These are phyloP conservation scores for Pecoramyces ruminantium DNA, from an alignment of 192 early-diverging fungal species.

Conservation along the genomic window DNA sequence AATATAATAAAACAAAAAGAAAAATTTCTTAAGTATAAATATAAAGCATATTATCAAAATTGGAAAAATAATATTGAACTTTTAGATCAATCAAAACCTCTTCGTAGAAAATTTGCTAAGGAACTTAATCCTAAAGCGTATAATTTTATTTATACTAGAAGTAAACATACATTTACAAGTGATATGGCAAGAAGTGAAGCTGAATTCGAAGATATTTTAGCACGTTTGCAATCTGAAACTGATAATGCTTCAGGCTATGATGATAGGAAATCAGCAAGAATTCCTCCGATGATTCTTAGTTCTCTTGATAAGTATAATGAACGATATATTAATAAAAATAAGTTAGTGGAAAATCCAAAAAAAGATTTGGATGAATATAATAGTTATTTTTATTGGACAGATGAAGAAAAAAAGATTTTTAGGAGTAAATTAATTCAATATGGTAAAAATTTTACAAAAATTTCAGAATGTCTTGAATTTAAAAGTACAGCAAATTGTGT, in stretches of 20 bases:
- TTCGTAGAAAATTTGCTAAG: not conserved
- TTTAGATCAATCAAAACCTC: not conserved
- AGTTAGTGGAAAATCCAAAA: slow-evolving; percentile 33
- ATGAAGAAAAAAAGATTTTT: slow-evolving; percentile 45
- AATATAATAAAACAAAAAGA: not conserved
- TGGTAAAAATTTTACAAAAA: slow-evolving; percentile 61
- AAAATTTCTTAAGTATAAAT: not conserved
- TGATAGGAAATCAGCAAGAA: slow-evolving; percentile 48
- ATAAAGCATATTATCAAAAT: not conserved
- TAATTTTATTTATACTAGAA: not conserved
- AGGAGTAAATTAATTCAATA: slow-evolving; percentile 42
- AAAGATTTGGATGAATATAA: slow-evolving; percentile 43
- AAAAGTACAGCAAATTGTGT: slow-evolving; percentile 57
- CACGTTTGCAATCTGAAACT: slow-evolving; percentile 53
- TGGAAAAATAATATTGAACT: not conserved
- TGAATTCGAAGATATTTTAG: slow-evolving; percentile 59
- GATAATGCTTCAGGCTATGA: slow-evolving; percentile 29
- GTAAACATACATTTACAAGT: slow-evolving; percentile 20
- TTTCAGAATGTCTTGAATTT: slow-evolving; percentile 37
- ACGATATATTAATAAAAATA: slow-evolving; percentile 39
- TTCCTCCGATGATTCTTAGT: slow-evolving; percentile 56
- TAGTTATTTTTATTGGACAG: slow-evolving; percentile 39
- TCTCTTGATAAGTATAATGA: slow-evolving; percentile 25
- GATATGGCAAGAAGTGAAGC: slow-evolving; percentile 65
- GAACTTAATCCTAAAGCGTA: not conserved